These are phyloP conservation scores for Anthoceros angustus DNA, from an alignment of 225 moss, liverwort and hornwort species.

Conservation along the genomic window DNA sequence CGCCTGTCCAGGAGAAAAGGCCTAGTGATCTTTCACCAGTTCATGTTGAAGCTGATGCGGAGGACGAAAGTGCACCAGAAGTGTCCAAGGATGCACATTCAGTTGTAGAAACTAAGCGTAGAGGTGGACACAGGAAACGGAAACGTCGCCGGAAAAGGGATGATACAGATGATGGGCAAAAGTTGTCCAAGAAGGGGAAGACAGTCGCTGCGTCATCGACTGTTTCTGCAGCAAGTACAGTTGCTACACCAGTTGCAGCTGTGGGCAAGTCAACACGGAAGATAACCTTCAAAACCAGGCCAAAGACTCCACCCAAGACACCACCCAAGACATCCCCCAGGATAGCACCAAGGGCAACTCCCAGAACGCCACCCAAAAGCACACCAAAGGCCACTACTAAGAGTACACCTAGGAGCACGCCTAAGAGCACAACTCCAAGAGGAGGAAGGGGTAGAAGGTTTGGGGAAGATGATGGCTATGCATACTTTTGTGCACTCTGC, in stretches of 20 bases:
- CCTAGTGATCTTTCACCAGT: too few species aligned
- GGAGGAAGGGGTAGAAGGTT: conserved; percentile 10
- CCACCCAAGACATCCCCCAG: not conserved
- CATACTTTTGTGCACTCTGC: conserved; percentile 42
- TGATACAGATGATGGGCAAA: not conserved
- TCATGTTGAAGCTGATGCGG: too few species aligned
- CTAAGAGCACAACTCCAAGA: not conserved
- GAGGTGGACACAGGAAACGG: not conserved
- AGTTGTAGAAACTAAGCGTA: not conserved
- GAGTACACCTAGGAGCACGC: not conserved
- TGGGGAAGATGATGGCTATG: conserved; percentile 39
- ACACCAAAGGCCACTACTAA: not conserved
- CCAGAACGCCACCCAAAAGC: not conserved
- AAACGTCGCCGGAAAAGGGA: not conserved
- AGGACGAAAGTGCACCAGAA: too few species aligned
- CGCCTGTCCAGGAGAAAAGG: too few species aligned
- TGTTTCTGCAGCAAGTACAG: not conserved
- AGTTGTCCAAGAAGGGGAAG: not conserved
- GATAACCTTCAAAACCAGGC: conserved; percentile 5
- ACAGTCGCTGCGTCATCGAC: not conserved
- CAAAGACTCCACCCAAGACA: not conserved
- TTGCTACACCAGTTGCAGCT: not conserved
- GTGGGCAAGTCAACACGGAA: not conserved
- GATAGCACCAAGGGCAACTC: not conserved
- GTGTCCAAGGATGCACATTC: too few species aligned